These are phyloP conservation scores for Beta vulgaris DNA, from an alignment of 148 eudicot genomes.

Conservation along the genomic window DNA sequence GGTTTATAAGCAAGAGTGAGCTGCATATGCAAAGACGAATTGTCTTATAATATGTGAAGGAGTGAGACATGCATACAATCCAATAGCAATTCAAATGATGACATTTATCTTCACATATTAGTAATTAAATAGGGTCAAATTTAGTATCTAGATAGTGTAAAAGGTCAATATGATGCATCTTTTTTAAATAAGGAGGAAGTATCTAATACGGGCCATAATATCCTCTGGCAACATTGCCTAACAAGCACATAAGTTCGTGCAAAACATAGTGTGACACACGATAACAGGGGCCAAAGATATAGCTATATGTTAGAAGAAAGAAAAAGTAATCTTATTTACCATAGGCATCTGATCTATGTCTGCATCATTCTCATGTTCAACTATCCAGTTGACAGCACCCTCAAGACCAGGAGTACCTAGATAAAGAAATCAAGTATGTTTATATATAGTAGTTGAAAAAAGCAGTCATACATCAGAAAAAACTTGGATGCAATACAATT, in stretches of 20 bases:
- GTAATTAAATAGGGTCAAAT: too few species aligned
- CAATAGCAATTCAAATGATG: too few species aligned
- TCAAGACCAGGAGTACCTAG: constrained; percentile 77
- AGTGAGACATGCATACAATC: neutral
- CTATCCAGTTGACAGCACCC: constrained; percentile 91
- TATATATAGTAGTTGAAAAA: neutral
- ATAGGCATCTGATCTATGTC: constrained; percentile 87
- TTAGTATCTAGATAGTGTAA: too few species aligned
- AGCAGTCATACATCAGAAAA: neutral
- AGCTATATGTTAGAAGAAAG: neutral
- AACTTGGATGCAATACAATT: neutral
- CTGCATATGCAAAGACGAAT: neutral
- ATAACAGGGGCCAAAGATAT: neutral
- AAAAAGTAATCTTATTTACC: constrained; percentile 39
- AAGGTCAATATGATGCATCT: too few species aligned
- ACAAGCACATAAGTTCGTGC: neutral
- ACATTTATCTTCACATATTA: too few species aligned
- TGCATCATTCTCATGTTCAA: constrained; percentile 88
- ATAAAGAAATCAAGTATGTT: constrained; percentile 5
- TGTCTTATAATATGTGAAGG: neutral
- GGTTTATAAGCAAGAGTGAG: neutral
- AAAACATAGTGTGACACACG: neutral
- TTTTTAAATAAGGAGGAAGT: too few species aligned
- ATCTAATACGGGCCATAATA: neutral
- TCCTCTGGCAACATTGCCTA: neutral